These are phyloP conservation scores for Phytopythium helicoides DNA, from an alignment of 352 stramenopile species.

Conservation along the genomic window DNA sequence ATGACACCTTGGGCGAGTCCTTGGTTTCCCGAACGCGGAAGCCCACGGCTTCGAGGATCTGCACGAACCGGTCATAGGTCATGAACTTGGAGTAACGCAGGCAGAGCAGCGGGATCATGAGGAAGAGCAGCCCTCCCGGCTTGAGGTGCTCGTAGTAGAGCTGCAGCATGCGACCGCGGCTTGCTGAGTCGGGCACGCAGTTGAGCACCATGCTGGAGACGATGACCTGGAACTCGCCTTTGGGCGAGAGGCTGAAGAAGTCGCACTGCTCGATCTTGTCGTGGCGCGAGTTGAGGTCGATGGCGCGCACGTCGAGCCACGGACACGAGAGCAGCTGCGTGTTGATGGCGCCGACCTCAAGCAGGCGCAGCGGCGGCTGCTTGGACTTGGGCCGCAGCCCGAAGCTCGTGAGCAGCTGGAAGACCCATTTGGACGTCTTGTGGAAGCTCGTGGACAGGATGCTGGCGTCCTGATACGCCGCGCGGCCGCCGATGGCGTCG, in stretches of 20 bases:
- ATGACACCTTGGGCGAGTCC: conserved; percentile 76
- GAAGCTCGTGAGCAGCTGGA: conserved; percentile 85
- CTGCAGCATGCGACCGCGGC: conserved; percentile 77
- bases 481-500: conserved; percentile 82
- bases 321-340: conserved; percentile 94
- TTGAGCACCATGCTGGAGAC: conserved; percentile 97
- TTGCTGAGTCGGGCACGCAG: conserved; percentile 90
- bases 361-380: conserved; percentile 44
- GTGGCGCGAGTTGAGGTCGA: conserved; percentile 93
- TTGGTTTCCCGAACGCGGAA: conserved; percentile 72
- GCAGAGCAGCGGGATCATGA: conserved; percentile 79
- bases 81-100: conserved; percentile 75
- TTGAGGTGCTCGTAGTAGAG: conserved; percentile 60
- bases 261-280: conserved; percentile 90
- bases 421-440: conserved; percentile 95
- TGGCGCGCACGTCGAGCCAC: conserved; percentile 90
- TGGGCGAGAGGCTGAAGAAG: conserved; percentile 85
- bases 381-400: conserved; percentile 69
- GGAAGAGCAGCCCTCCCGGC: conserved; percentile 51
- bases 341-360: conserved; percentile 95
- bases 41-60: conserved; percentile 67
- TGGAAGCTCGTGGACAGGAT: conserved; percentile 94
- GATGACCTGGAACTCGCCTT: conserved; percentile 84
- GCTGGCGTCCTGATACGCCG: conserved; percentile 94
- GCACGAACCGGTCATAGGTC: conserved; percentile 62